Conservation (phyloP, 257 asterid genomes). For the Jacaranda mimosifolia region DNA sequence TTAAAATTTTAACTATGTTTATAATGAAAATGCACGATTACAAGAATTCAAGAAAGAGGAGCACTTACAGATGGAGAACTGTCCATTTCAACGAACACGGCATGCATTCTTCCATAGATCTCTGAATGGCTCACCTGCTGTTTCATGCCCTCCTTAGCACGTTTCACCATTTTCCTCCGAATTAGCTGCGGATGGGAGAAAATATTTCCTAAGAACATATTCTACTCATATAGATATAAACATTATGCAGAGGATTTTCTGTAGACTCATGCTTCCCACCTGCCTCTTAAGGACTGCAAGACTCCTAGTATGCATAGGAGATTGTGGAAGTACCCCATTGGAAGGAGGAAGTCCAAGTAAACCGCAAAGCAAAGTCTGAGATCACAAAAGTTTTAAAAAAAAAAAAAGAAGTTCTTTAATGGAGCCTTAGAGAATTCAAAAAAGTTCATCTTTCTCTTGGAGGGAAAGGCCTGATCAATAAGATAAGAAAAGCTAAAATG, state of each 20-base stretch:
- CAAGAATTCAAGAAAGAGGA: background rate
- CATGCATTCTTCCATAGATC: conserved; percentile 84
- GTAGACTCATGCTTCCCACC: conserved; percentile 43
- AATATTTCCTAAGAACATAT: background rate
- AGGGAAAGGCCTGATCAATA: background rate
- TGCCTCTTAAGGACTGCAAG: conserved; percentile 84
- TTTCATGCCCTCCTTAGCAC: conserved; percentile 74
- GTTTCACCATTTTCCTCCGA: conserved; percentile 79
- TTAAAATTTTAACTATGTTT: background rate
- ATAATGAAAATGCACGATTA: background rate
- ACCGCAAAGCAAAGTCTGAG: conserved; percentile 86
- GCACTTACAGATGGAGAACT: conserved; percentile 59
- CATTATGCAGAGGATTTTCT: background rate
- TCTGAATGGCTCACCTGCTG: conserved; percentile 75
- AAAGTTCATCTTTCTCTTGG: no score
- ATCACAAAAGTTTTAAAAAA: conserved; percentile 16
- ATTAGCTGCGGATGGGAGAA: conserved; percentile 48
- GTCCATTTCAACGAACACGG: conserved; percentile 86
- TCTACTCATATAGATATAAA: background rate
- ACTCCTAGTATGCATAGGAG: conserved; percentile 94
- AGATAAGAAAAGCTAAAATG: background rate
- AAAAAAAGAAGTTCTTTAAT: background rate
- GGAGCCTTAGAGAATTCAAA: background rate
- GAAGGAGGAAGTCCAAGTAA: conserved; percentile 94
- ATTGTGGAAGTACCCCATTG: conserved; percentile 94